Percentiles rank a stretch among this genome's conserved stretches.
phyloP scores from a whole-genome alignment of 2,329 filamentous ascomycete genomes.

The Colletotrichum spinosum region DNA sequence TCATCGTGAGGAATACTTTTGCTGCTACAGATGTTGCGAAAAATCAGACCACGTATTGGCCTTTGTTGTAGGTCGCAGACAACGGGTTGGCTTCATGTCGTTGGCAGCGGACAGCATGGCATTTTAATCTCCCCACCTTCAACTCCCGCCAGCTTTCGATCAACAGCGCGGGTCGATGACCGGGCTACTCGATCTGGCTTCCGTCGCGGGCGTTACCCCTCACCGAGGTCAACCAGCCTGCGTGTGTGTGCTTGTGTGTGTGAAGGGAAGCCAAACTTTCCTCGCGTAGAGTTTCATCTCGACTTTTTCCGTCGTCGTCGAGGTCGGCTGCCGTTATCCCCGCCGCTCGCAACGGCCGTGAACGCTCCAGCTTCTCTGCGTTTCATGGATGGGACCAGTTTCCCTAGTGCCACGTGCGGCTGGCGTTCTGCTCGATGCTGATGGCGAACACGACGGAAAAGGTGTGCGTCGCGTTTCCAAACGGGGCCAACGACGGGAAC shows the following conservation, averaged over 20 bases:
- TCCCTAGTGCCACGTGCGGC: no score
- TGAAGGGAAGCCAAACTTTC: slow-evolving; percentile 4
- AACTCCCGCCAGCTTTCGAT: no score
- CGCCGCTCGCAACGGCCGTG: no score
- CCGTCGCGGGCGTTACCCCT: background rate
- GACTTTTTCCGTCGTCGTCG: background rate
- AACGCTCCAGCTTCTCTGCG: no score
- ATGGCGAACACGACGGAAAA: no score
- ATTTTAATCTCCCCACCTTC: background rate
- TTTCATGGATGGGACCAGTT: no score
- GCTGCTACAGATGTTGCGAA: background rate
- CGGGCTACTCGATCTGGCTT: background rate
- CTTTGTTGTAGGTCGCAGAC: background rate
- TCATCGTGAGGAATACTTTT: background rate
- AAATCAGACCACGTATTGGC: background rate
- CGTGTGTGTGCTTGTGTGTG: background rate
- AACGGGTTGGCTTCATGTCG: no score
- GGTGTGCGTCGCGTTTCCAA: no score
- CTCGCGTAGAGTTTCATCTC: slow-evolving; percentile 18
- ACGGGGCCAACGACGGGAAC: no score
- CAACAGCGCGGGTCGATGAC: no score
- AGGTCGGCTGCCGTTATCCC: no score
- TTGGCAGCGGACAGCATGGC: background rate
- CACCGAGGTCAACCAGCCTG: background rate
- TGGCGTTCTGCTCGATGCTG: no score